Base-by-base conservation (phyloP, 2,329 filamentous ascomycete species). In the Blastomyces gilchristii region DNA sequence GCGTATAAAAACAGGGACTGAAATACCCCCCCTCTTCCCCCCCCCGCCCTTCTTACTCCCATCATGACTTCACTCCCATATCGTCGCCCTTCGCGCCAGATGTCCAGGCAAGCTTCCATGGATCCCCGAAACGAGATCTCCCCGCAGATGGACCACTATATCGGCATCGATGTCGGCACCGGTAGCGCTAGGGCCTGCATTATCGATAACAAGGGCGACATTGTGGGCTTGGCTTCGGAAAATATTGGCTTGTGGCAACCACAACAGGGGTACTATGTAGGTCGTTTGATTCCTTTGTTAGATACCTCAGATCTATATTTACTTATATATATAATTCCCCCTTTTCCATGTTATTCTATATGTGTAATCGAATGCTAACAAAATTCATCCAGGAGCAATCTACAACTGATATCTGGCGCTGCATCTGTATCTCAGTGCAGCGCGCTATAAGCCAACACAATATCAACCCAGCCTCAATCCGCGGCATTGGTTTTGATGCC, bases 101-200 rank as follows among this genome's bases (percentile, higher is more conserved):
- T 66, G 58, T 75, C 74, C 53, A 70, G 74, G 41, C 74, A 77
- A 66, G 73, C 73, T 37, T 75, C 76, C 1, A 72, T 69, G 60
- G 77, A 79, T 70, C 78, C 80, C 59, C 80, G 82, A 67, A 83
- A 86, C 70, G 82, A 85, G 68, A 76, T 86, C 61, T 79, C 79
- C 63, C 77, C 82, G 50, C 80, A 83, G 65, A 74, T 81, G 67
- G 81, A 85, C 69, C 83, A 87, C 71, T 87, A 83, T 73, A 86
- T 97, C 72, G 93, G 93, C 65, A 90, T 99, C 69, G 94, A 99
- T 78, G 93, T 99, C 60, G 94, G 94, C 61, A 99, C 94, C 25
- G 94, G 94, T 63, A 96, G 91, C 74, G 94, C 93, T 49, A 86
- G 94, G 73, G 94, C 94, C 62, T 97, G 94, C 77, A 91, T 99